Evolutionary conservation across 306 rosid genomes (phyloP).

Genomic region (Glycine soja): DNA sequence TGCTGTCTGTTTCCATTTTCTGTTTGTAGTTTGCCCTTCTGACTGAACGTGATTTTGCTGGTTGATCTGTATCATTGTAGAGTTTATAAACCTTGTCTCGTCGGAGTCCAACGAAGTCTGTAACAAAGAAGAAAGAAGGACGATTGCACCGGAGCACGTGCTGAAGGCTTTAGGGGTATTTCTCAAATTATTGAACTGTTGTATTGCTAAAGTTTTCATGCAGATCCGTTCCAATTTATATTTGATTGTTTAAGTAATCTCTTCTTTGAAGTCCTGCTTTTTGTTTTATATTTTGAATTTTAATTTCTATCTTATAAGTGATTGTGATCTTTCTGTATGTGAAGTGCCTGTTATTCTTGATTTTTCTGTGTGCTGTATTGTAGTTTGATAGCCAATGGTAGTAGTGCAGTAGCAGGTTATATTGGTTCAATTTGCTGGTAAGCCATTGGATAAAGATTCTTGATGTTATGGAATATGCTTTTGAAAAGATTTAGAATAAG

Average conservation of each 20-base stretch:
- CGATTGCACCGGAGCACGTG: constrained; percentile 97
- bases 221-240: not conserved
- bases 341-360: not conserved
- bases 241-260: not conserved
- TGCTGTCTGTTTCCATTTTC: not conserved
- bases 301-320: not conserved
- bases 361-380: constrained; percentile 13
- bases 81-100: constrained; percentile 90
- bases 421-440: not conserved
- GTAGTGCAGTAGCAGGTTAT: not conserved
- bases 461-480: constrained; percentile 10
- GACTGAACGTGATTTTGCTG: constrained; percentile 40
- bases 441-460: constrained; percentile 23
- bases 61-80: constrained; percentile 58
- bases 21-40: constrained; percentile 10
- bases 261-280: not conserved
- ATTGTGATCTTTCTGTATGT: not conserved
- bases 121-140: constrained; percentile 85
- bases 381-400: not conserved
- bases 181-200: not conserved
- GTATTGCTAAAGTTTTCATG: constrained; percentile 21
- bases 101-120: constrained; percentile 97
- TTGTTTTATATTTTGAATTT: constrained; percentile 10
- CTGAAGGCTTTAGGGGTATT: constrained; percentile 88
- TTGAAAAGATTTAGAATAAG: not conserved